Evolutionary conservation across 139 green algal genomes (phyloP).

Genomic region (Trebouxia sp.): DNA sequence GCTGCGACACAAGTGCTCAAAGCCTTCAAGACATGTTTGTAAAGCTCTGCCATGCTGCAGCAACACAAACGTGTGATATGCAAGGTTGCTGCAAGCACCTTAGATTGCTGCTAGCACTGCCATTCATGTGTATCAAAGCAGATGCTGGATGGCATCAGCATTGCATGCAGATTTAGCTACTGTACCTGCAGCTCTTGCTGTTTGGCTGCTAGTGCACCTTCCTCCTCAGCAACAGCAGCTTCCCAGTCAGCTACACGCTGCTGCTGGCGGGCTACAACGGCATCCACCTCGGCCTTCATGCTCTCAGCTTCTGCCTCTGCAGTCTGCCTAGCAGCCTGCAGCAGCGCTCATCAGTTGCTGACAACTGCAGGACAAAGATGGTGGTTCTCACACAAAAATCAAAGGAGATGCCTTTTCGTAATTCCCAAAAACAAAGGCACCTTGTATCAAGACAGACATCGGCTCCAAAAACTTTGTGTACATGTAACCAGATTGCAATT

Average conservation of each 20-base stretch:
- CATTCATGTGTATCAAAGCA: not conserved
- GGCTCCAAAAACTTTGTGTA: too few relatives aligned
- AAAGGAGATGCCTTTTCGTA: too few relatives aligned
- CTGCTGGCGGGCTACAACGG: conserved; percentile 39
- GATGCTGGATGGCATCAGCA: not conserved
- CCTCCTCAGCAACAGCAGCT: conserved; percentile 33
- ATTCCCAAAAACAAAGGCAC: too few relatives aligned
- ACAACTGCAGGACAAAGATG: not conserved
- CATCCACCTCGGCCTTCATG: conserved; percentile 36
- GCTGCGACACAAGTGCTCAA: too few relatives aligned
- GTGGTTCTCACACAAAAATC: not conserved
- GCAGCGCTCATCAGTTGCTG: not conserved
- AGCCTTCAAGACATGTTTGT: not conserved
- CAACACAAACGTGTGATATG: too few relatives aligned
- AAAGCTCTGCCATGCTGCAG: too few relatives aligned
- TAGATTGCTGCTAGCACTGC: too few relatives aligned
- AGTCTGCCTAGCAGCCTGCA: conserved; percentile 28
- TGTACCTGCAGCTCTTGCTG: conserved; percentile 22
- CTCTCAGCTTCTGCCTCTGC: conserved; percentile 29
- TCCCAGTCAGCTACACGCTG: conserved; percentile 46
- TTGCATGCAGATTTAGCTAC: not conserved
- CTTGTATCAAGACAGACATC: too few relatives aligned
- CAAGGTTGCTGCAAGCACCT: too few relatives aligned
- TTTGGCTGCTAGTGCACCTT: conserved; percentile 25
- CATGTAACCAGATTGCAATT: too few relatives aligned